phyloP scores from a whole-genome alignment of 345 rosid genomes.

The Eutrema heterophyllum region DNA sequence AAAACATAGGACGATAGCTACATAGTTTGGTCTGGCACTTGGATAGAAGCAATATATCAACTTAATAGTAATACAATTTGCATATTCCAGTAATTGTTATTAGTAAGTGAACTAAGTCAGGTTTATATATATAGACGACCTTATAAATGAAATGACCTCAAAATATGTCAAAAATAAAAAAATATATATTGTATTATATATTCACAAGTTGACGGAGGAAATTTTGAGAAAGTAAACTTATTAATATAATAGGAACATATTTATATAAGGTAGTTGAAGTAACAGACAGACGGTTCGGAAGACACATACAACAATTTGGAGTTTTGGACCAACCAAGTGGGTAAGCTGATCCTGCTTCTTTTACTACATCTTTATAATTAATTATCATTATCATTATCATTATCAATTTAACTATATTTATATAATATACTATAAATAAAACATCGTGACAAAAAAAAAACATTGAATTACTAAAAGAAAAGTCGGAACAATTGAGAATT shows the following conservation, averaged over 20 bases:
- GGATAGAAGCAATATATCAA: not conserved
- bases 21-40: not conserved
- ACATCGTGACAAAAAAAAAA: not conserved
- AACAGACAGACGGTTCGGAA: constrained; percentile 29
- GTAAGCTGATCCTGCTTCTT: constrained; percentile 14
- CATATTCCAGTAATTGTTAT: not conserved
- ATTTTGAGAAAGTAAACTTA: not conserved
- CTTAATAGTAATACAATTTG: not conserved
- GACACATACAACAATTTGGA: constrained; percentile 14
- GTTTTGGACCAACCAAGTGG: constrained; percentile 32
- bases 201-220: constrained; percentile 15
- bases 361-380: not conserved
- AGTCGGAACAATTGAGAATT: not conserved
- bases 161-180: not conserved
- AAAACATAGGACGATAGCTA: constrained; percentile 6
- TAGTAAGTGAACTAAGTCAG: not conserved
- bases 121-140: not conserved
- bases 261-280: constrained; percentile 21
- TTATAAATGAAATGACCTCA: not conserved
- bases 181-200: not conserved
- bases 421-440: not conserved
- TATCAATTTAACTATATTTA: not conserved
- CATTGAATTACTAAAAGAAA: not conserved
- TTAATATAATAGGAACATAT: not conserved
- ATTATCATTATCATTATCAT: not conserved